Conservation (phyloP, 176 grass and related monocot species). For the Rhynchospora tenuis region DNA sequence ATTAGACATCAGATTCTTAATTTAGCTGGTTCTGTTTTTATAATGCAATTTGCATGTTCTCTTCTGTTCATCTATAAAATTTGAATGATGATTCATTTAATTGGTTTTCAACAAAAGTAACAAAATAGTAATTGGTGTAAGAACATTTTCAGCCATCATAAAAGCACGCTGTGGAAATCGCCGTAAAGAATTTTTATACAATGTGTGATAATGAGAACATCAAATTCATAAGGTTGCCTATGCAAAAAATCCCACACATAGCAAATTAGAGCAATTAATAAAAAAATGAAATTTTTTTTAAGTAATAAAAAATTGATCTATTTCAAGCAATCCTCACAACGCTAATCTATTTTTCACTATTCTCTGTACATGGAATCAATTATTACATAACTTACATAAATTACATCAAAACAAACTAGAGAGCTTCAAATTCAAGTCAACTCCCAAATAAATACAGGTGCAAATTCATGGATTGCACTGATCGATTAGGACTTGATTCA, state of each 20-base stretch:
- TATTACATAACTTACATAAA: slow-evolving; percentile 22
- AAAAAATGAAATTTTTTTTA: background rate
- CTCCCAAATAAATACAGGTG: slow-evolving; percentile 6
- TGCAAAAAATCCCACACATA: background rate
- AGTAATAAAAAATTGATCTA: background rate
- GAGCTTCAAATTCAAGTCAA: background rate
- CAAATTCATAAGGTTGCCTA: background rate
- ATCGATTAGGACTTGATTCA: background rate
- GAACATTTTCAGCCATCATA: no score
- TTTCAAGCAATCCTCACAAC: background rate
- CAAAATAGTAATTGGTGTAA: background rate
- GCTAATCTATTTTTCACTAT: background rate
- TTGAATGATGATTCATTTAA: no score
- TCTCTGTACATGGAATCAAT: slow-evolving; percentile 20
- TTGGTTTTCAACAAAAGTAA: background rate
- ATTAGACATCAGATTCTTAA: no score
- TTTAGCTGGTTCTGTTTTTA: no score
- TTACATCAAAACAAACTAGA: background rate
- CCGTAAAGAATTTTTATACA: background rate
- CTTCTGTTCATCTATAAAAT: no score
- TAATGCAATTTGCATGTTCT: no score
- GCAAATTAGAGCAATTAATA: background rate
- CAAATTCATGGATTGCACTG: background rate
- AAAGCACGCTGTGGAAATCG: no score
- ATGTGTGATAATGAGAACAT: background rate